These are phyloP conservation scores for Globisporangium lucens DNA, from an alignment of 352 stramenopile genomes.

Conservation along the genomic window DNA sequence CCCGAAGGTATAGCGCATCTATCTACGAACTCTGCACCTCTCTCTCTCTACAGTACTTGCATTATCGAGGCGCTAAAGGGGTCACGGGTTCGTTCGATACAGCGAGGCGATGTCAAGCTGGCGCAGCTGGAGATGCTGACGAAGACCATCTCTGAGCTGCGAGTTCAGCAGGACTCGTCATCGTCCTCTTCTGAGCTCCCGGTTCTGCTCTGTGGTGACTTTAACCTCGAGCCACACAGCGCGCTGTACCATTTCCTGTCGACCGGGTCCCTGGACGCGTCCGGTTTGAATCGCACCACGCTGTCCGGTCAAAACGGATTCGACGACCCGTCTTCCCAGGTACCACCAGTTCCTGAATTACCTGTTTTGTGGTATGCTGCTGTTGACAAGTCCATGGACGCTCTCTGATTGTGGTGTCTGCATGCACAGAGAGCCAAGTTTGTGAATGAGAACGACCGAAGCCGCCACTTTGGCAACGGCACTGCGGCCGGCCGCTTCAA, in stretches of 20 bases:
- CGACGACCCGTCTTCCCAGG: constrained; percentile 22
- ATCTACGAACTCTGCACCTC: no score
- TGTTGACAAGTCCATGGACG: neutral
- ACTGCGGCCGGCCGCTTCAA: constrained; percentile 44
- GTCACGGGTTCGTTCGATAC: neutral
- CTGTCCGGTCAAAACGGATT: constrained; percentile 43
- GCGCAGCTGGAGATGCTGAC: constrained; percentile 55
- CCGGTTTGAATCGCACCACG: constrained; percentile 38
- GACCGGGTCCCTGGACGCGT: constrained; percentile 38
- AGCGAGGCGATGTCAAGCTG: constrained; percentile 70
- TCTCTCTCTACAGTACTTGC: neutral
- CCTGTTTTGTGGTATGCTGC: neutral
- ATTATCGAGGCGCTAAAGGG: neutral
- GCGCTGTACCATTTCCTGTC: constrained; percentile 64
- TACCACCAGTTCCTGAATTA: neutral
- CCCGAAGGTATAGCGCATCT: constrained; percentile 31
- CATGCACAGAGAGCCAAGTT: constrained; percentile 25
- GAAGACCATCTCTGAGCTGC: constrained; percentile 27
- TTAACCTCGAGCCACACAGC: constrained; percentile 64
- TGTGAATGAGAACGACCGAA: constrained; percentile 34
- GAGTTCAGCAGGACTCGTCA: constrained; percentile 9
- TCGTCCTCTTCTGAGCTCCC: constrained; percentile 11
- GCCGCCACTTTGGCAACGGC: constrained; percentile 34
- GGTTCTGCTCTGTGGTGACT: constrained; percentile 59
- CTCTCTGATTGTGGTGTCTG: constrained; percentile 3